Conservation (phyloP, 495 filamentous ascomycete species). For the Xylaria acuta region DNA sequence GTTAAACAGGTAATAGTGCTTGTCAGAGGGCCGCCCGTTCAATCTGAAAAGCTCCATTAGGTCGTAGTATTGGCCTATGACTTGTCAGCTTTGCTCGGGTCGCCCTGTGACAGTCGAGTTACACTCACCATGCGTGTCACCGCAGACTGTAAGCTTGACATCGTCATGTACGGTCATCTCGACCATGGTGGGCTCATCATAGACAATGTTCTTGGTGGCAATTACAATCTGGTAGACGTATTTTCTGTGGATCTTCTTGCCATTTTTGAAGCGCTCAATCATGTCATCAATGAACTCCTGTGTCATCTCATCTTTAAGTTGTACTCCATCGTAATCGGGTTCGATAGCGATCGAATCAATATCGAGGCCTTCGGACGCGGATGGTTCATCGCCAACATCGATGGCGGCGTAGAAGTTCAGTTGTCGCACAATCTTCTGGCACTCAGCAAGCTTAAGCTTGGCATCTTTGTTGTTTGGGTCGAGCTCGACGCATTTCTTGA, state of each 20-base stretch:
- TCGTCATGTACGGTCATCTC: constrained; percentile 83
- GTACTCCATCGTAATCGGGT: constrained; percentile 80
- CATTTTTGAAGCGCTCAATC: constrained; percentile 93
- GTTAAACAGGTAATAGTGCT: constrained; percentile 96
- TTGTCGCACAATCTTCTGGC: constrained; percentile 89
- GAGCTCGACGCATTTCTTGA: constrained; percentile 86
- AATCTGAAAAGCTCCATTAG: constrained; percentile 94
- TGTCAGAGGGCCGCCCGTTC: constrained; percentile 82
- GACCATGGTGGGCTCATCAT: constrained; percentile 95
- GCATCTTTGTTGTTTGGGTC: constrained; percentile 88
- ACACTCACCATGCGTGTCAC: constrained; percentile 88
- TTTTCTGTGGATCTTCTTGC: constrained; percentile 94
- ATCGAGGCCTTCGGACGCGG: constrained; percentile 88
- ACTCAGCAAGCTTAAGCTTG: constrained; percentile 86
- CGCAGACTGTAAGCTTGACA: constrained; percentile 88
- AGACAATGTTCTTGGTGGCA: constrained; percentile 86
- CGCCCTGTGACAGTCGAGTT: constrained; percentile 11
- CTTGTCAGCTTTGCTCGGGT: constrained; percentile 29
- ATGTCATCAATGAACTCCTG: constrained; percentile 96
- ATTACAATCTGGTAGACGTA: constrained; percentile 96
- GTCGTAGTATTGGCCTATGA: constrained; percentile 93
- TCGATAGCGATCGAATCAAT: constrained; percentile 85
- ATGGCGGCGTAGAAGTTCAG: constrained; percentile 94
- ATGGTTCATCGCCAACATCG: constrained; percentile 88
- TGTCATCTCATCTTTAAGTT: constrained; percentile 84